Conservation (phyloP, 768 basidiomycete genomes). For the Termitomyces bulborhizus region DNA sequence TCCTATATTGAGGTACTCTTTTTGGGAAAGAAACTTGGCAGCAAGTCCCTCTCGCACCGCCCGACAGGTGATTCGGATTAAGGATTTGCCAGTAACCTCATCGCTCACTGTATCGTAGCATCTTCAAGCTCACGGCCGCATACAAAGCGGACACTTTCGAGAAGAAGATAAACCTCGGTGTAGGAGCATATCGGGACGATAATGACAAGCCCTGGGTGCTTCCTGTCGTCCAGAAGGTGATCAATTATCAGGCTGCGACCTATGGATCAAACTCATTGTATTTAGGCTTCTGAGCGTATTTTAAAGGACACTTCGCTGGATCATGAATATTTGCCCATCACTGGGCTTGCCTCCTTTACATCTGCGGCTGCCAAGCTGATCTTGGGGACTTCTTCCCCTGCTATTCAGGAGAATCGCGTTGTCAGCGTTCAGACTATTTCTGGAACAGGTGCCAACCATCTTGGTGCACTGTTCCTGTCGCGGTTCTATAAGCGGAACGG, state of each 20-base stretch:
- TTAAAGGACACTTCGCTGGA: slow-evolving; percentile 68
- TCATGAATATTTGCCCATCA: slow-evolving; percentile 91
- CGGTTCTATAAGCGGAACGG: slow-evolving; percentile 71
- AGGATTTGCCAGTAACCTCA: neutral
- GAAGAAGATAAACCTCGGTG: slow-evolving; percentile 86
- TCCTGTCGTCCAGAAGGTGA: slow-evolving; percentile 84
- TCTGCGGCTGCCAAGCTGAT: slow-evolving; percentile 78
- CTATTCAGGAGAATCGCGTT: slow-evolving; percentile 64
- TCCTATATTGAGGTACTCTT: slow-evolving; percentile 5
- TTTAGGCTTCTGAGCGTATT: slow-evolving; percentile 67
- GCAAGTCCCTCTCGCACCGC: slow-evolving; percentile 74
- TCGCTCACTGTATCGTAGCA: slow-evolving; percentile 37
- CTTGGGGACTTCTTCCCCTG: slow-evolving; percentile 65
- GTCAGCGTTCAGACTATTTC: slow-evolving; percentile 90
- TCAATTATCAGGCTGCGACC: neutral
- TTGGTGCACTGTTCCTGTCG: slow-evolving; percentile 83
- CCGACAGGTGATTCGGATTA: slow-evolving; percentile 54
- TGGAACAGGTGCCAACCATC: slow-evolving; percentile 94
- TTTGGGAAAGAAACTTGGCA: slow-evolving; percentile 60
- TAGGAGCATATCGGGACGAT: slow-evolving; percentile 90
- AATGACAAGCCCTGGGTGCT: slow-evolving; percentile 87
- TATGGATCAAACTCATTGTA: neutral
- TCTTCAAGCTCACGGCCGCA: slow-evolving; percentile 86
- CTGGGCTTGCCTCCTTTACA: slow-evolving; percentile 80
- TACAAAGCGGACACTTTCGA: slow-evolving; percentile 76